Percentiles rank a stretch among this genome's conserved stretches.
Conservation (phyloP, 2,329 filamentous ascomycete species). For the Nannizziopsis barbatae region DNA sequence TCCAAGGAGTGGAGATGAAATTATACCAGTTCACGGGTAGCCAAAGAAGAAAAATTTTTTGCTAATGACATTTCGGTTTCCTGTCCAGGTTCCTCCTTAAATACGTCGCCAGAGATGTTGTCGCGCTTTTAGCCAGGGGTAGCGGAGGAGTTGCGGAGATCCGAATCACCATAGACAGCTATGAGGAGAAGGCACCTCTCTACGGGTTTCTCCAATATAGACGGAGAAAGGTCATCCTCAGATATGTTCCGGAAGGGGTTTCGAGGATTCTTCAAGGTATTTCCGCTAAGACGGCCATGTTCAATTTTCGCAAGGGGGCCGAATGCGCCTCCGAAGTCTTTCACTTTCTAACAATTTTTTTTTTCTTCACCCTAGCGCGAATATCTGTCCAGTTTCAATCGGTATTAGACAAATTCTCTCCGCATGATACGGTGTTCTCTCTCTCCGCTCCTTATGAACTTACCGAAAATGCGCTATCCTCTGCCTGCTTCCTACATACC, state of each 20-base stretch:
- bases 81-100: slow-evolving; percentile 76
- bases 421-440: slow-evolving; percentile 74
- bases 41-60: too few relatives aligned
- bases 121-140: slow-evolving; percentile 66
- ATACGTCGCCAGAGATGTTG: slow-evolving; percentile 78
- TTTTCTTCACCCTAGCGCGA: slow-evolving; percentile 65
- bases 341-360: slow-evolving; percentile 13
- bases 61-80: slow-evolving; percentile 15
- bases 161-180: slow-evolving; percentile 62
- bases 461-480: slow-evolving; percentile 75
- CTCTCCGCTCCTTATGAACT: slow-evolving; percentile 66
- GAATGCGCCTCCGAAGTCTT: neutral
- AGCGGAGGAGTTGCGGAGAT: slow-evolving; percentile 75
- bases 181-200: slow-evolving; percentile 74
- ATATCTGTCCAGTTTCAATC: slow-evolving; percentile 60
- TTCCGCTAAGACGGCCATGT: neutral
- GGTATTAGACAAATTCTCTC: slow-evolving; percentile 49
- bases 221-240: slow-evolving; percentile 79
- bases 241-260: slow-evolving; percentile 81
- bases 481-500: slow-evolving; percentile 79
- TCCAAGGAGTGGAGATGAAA: neutral
- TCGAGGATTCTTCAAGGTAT: slow-evolving; percentile 85
- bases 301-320: neutral
- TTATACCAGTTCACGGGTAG: neutral
- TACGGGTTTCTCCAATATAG: slow-evolving; percentile 88